Base-by-base conservation (phyloP, 2,329 filamentous ascomycete species). In the Botryotinia narcissicola region DNA sequence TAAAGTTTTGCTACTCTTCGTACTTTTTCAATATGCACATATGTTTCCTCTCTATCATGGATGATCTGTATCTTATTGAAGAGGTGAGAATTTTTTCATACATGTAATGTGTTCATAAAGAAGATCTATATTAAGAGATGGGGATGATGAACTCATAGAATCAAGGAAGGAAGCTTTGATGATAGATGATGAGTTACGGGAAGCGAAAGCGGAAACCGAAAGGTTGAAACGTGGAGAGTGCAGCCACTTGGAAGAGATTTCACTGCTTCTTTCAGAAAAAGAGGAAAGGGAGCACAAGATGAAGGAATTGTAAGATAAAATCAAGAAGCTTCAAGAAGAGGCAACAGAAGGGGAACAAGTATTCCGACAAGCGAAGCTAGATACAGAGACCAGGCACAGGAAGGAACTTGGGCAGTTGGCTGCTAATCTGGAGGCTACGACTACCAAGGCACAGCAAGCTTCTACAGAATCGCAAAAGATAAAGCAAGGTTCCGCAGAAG, bases 101-200 rank as follows among this genome's bases (percentile, higher is more conserved):
- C 6, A 35, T 59, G 0, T 59, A 2, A 1, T 2, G 4, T 59
- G 8, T 10, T 5, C 2, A 1, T 12, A 22, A 35, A n/a, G 4
- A 51, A n/a, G 4, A 14, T 12, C 1, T 6, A 6, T 4, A n/a
- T 51, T 51, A 3, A 32, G 32, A 32, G 32, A 32, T 32, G 32
- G 32, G 2, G 32, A 32, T 32, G 32, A 32, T 32, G 32, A 32
- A 32, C 32, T 32, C 32, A 32, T 32, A 32, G 37, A 9, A 16
- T 16, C 16, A 42, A n/a, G 16, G 3, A 9, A 6, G 12, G 25
- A 29, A n/a, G 25, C 37, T n/a, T 25, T 42, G 37, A 29, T 42
- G 3, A 42, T 3, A 29, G 9, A 29, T 25, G 7, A 8, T 18
- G 60, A n/a, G 37, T 37, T 62, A 1, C 35, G 8, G 35, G 37